A percentile compares a stretch with the other conserved stretches of the same genome.
Evolutionary conservation across 148 eudicot species (phyloP).

Genomic region (Fallopia convolvulus): DNA sequence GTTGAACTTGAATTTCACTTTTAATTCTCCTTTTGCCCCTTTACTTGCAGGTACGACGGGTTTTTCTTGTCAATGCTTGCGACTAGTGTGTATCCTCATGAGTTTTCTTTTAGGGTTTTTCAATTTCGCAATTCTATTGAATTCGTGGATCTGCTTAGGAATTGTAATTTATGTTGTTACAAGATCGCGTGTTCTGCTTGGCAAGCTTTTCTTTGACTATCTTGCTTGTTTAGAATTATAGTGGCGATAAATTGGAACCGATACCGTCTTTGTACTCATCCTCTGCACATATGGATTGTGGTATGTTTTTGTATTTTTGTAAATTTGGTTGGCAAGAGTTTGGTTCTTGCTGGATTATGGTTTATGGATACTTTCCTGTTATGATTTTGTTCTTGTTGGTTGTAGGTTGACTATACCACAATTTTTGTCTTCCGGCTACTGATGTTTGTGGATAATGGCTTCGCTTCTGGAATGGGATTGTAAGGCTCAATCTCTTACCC

Average conservation of each 20-base stretch:
- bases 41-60: slow-evolving; percentile 83
- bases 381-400: slow-evolving; percentile 8
- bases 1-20: slow-evolving; percentile 7
- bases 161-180: not conserved
- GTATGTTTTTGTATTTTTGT: slow-evolving; percentile 29
- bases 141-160: slow-evolving; percentile 5
- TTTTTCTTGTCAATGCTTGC: slow-evolving; percentile 96
- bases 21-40: slow-evolving; percentile 7
- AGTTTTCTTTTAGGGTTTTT: not conserved
- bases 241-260: slow-evolving; percentile 76
- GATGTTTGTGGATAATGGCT: slow-evolving; percentile 95
- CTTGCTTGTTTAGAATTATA: slow-evolving; percentile 49
- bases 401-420: slow-evolving; percentile 80
- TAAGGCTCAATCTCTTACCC: slow-evolving; percentile 33
- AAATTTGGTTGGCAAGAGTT: not conserved
- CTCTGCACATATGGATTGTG: slow-evolving; percentile 95
- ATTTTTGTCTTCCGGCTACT: slow-evolving; percentile 80
- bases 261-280: slow-evolving; percentile 66
- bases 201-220: slow-evolving; percentile 33
- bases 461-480: slow-evolving; percentile 98
- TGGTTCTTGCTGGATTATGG: slow-evolving; percentile 1
- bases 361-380: not conserved
- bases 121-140: not conserved
- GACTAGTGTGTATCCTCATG: slow-evolving; percentile 85
- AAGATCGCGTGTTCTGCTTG: not conserved